Evolutionary conservation across 2,329 filamentous ascomycete species (phyloP).

Genomic region (Mycogone perniciosa): DNA sequence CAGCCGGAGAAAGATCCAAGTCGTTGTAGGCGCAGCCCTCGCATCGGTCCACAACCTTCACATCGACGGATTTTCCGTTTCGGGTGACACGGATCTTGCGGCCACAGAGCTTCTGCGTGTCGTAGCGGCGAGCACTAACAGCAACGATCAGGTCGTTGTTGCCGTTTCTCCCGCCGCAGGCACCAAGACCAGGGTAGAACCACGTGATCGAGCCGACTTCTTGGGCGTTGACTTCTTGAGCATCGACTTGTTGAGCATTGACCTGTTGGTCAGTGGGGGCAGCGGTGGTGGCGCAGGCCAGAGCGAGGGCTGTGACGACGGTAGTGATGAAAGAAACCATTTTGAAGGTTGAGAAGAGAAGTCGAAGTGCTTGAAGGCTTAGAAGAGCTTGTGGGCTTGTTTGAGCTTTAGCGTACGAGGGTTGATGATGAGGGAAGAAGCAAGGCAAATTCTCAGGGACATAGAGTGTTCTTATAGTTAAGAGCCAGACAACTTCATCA

Average conservation of each 20-base stretch:
- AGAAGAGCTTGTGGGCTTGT: not conserved
- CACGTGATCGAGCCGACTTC: slow-evolving; percentile 34
- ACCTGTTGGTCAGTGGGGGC: slow-evolving; percentile 1
- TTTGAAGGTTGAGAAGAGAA: not conserved
- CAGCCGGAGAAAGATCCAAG: slow-evolving; percentile 42
- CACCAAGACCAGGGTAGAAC: slow-evolving; percentile 59
- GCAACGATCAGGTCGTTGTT: slow-evolving; percentile 56
- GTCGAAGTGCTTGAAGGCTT: not conserved
- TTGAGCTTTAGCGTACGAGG: not conserved
- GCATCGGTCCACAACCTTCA: slow-evolving; percentile 65
- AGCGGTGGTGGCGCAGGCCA: slow-evolving; percentile 7
- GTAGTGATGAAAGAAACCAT: slow-evolving; percentile 9
- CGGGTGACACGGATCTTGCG: slow-evolving; percentile 56
- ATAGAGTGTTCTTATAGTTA: too few relatives aligned
- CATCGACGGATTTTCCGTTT: slow-evolving; percentile 41
- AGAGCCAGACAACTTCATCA: too few relatives aligned
- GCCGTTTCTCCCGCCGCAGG: slow-evolving; percentile 56
- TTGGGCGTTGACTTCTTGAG: not conserved
- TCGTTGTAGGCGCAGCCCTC: slow-evolving; percentile 39
- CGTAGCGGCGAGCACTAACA: slow-evolving; percentile 61
- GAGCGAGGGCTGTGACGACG: not conserved
- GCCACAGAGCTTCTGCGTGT: slow-evolving; percentile 55
- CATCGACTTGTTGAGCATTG: slow-evolving; percentile 36
- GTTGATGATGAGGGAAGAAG: not conserved
- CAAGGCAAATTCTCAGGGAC: not conserved